Percentiles rank a stretch among this genome's conserved stretches.
phyloP scores from a whole-genome alignment of 352 stramenopile species.

The Phytophthora colocasiae region DNA sequence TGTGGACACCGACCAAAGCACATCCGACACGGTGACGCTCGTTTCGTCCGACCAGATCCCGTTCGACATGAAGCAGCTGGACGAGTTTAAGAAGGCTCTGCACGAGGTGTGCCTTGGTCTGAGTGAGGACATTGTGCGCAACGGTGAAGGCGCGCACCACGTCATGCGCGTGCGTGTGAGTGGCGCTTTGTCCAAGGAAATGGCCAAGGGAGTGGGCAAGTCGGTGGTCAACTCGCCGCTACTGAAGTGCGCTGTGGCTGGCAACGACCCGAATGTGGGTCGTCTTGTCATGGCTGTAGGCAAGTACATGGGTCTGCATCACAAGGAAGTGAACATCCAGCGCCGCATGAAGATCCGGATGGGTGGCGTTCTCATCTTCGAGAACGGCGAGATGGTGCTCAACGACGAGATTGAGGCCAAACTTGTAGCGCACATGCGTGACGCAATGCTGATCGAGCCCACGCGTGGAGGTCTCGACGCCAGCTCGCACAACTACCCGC shows the following conservation, averaged over 20 bases:
- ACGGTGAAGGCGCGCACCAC: slow-evolving; percentile 98
- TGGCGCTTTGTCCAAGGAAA: slow-evolving; percentile 76
- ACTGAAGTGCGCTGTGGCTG: slow-evolving; percentile 98
- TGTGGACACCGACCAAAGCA: slow-evolving; percentile 98
- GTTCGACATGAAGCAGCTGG: slow-evolving; percentile 76
- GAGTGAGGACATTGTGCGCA: slow-evolving; percentile 98
- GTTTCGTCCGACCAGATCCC: slow-evolving; percentile 95
- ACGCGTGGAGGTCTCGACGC: slow-evolving; percentile 81
- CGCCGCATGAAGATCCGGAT: slow-evolving; percentile 88
- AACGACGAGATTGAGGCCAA: slow-evolving; percentile 93
- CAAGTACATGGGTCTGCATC: slow-evolving; percentile 96
- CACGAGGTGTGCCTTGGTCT: slow-evolving; percentile 93
- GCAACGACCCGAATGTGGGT: slow-evolving; percentile 99
- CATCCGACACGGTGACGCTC: slow-evolving; percentile 97
- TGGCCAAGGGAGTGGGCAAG: slow-evolving; percentile 91
- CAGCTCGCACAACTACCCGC: slow-evolving; percentile 91
- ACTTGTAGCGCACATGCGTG: slow-evolving; percentile 95
- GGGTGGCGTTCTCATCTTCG: slow-evolving; percentile 94
- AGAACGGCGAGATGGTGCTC: slow-evolving; percentile 94
- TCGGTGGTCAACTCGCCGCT: slow-evolving; percentile 96
- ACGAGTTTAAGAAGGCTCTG: slow-evolving; percentile 93
- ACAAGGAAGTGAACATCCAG: slow-evolving; percentile 82
- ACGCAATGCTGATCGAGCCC: slow-evolving; percentile 90
- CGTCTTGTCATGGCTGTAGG: slow-evolving; percentile 96
- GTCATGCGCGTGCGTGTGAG: slow-evolving; percentile 95